Evolutionary conservation across 139 green algal species (phyloP).

Genomic region (Desmodesmus armatus): DNA sequence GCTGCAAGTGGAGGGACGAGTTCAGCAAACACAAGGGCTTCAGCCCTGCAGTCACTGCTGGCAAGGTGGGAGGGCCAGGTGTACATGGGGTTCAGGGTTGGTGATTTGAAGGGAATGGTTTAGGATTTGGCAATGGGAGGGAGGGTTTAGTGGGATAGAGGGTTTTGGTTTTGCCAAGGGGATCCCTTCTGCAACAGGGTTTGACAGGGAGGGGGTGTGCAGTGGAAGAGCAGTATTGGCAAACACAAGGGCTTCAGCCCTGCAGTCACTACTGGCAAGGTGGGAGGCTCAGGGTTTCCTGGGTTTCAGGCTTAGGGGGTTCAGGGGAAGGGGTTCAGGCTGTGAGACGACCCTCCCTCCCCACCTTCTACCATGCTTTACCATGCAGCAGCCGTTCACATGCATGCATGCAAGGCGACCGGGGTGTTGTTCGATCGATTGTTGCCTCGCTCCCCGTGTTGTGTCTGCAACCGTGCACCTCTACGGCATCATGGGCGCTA

Average conservation of each 20-base stretch:
- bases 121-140: background rate
- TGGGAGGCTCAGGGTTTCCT: too few species aligned
- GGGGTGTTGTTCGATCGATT: too few species aligned
- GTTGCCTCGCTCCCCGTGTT: too few species aligned
- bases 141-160: background rate
- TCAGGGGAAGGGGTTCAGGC: conserved; percentile 86
- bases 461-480: too few species aligned
- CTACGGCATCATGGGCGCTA: background rate
- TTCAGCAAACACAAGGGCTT: conserved; percentile 91
- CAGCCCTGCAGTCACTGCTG: conserved; percentile 87
- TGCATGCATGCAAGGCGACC: too few species aligned
- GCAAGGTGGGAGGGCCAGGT: conserved; percentile 80
- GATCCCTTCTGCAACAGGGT: too few species aligned
- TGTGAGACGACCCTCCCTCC: too few species aligned
- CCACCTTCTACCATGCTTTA: too few species aligned
- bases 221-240: conserved; percentile 90
- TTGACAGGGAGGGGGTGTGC: background rate
- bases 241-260: conserved; percentile 89
- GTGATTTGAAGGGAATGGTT: conserved; percentile 88
- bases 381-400: too few species aligned
- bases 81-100: too few species aligned
- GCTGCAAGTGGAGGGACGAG: too few species aligned
- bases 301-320: too few species aligned
- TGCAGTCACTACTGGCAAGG: conserved; percentile 90
- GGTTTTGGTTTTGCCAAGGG: background rate